Evolutionary conservation across 2,329 filamentous ascomycete genomes (phyloP), one percentile per base, ranked within the genome.

Genomic region (Pyricularia sp.): DNA sequence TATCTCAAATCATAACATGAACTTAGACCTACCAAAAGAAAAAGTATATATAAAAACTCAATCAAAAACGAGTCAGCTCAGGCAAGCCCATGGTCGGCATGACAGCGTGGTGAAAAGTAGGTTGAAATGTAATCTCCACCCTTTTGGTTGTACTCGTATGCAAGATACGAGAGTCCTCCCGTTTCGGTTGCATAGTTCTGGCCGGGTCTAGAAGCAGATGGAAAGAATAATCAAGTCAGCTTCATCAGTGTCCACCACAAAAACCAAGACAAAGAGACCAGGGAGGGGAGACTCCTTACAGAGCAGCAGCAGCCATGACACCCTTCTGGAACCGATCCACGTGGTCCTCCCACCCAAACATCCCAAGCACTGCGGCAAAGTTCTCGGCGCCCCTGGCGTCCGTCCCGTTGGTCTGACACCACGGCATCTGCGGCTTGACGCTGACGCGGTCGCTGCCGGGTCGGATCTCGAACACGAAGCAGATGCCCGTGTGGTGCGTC

Each of bases 51-150:
- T 10, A 33, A 6, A 6, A 33, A 12, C 33, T 36, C 12, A 50
- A 7, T 50, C 42, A 50, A 5, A 50, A 36, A n/a, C 9, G 17
- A 50, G 17, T n/a, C 42, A 50, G n/a, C 25, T 66, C 33, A 66
- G 42, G n/a, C 42, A n/a, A 30, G 23, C 7, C 65, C 65, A 20
- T 66, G 65, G 7, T 55, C 33, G 10, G 65, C 36, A 23, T 42
- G 31, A 7, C 14, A 23, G n/a, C 33, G 31, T 14, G 69, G 69
- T 14, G 69, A 70, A 26, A 70, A 70, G 42, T 70, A 70, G 5
- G 68, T 69, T 25, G 69, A 70, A 11, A 69, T 70, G 30, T 70
- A 70, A 65, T 67, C 69, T n/a, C n/a, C 64, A 12, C 69, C 69
- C 10, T 70, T 69, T 7, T 67, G 50, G 58, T 65, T 69, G 23